phyloP scores from a whole-genome alignment of 345 rosid genomes.

The Hibiscus mutabilis region DNA sequence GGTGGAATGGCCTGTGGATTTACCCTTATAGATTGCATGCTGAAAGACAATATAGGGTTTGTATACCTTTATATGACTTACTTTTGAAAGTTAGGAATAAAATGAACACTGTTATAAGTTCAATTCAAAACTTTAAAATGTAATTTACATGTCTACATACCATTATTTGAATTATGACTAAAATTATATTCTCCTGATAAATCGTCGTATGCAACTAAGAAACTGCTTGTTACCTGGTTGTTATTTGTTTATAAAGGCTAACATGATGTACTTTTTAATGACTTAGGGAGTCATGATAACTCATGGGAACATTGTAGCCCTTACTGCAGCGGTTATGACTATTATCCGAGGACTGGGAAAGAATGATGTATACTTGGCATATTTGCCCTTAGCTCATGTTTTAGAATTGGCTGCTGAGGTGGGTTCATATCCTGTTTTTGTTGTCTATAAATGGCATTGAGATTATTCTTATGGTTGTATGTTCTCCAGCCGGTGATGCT shows the following conservation, averaged over 20 bases:
- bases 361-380: conserved; percentile 64
- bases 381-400: conserved; percentile 93
- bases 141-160: not conserved
- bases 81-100: too few relatives aligned
- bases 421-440: not conserved
- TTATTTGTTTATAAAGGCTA: conserved; percentile 9
- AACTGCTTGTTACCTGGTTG: not conserved
- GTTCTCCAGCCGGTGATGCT: conserved; percentile 54
- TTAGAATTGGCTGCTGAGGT: conserved; percentile 95
- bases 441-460: not conserved
- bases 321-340: conserved; percentile 70
- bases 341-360: conserved; percentile 49
- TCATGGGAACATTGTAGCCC: conserved; percentile 75
- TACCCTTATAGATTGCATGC: not conserved
- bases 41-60: too few relatives aligned
- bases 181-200: not conserved
- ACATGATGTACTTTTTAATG: conserved; percentile 20
- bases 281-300: conserved; percentile 88
- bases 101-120: not conserved
- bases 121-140: not conserved
- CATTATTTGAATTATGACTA: not conserved
- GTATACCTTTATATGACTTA: too few relatives aligned
- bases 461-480: conserved; percentile 20
- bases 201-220: not conserved
- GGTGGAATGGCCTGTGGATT: conserved; percentile 1